Evolutionary conservation across 2,329 filamentous ascomycete species (phyloP).

Genomic region (Aspergillus sp.): DNA sequence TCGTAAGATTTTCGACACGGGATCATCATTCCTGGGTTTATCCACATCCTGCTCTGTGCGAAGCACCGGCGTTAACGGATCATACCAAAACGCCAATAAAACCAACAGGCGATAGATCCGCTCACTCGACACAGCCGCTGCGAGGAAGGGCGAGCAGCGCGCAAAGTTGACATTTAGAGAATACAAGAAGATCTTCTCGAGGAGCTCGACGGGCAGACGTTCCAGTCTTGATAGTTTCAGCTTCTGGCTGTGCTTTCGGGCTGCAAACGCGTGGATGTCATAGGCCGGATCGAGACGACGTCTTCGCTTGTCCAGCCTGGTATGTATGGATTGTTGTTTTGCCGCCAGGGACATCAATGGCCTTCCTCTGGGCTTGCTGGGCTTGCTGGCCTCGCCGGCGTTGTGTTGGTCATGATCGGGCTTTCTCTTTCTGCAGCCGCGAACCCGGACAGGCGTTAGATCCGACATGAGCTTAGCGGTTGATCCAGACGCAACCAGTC

Average conservation of each 20-base stretch:
- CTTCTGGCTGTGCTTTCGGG: not conserved
- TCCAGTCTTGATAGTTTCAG: slow-evolving; percentile 33
- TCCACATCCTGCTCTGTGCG: not conserved
- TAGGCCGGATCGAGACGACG: not conserved
- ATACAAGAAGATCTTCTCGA: slow-evolving; percentile 47
- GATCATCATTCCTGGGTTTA: not conserved
- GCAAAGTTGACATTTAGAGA: slow-evolving; percentile 40
- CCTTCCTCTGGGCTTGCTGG: slow-evolving; percentile 10
- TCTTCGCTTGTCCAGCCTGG: slow-evolving; percentile 7
- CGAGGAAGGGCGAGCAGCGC: slow-evolving; percentile 35
- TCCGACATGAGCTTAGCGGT: not conserved
- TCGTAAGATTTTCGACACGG: slow-evolving; percentile 24
- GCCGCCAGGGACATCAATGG: slow-evolving; percentile 9
- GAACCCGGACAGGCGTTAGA: slow-evolving; percentile 25
- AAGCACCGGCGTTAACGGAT: slow-evolving; percentile 5
- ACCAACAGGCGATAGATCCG: slow-evolving; percentile 35
- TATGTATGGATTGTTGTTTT: slow-evolving; percentile 5
- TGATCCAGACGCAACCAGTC: not conserved
- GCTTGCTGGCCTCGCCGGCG: slow-evolving; percentile 1
- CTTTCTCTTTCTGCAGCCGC: slow-evolving; percentile 19
- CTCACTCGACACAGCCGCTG: slow-evolving; percentile 32
- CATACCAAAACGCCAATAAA: slow-evolving; percentile 34
- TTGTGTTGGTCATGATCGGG: slow-evolving; percentile 1
- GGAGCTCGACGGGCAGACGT: slow-evolving; percentile 41
- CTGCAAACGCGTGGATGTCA: not conserved